phyloP scores from a whole-genome alignment of 2,329 filamentous ascomycete genomes.

The Penicillium olsonii region DNA sequence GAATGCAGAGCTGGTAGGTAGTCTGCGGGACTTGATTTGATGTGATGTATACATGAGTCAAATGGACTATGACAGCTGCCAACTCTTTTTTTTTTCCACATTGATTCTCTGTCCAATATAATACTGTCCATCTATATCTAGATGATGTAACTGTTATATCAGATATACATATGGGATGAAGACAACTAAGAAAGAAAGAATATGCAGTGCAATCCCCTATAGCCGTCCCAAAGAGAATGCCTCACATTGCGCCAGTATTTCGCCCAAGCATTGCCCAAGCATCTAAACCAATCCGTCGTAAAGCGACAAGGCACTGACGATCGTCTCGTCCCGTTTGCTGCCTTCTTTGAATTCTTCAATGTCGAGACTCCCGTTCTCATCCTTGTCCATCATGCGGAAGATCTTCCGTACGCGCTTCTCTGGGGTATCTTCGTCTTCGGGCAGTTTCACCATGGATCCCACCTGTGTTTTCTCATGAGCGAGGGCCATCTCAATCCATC shows the following conservation, averaged over 20 bases:
- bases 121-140: not conserved
- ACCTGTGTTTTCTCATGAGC: constrained; percentile 60
- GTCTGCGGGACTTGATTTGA: constrained; percentile 13
- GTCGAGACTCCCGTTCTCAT: constrained; percentile 95
- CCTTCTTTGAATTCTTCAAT: constrained; percentile 99
- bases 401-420: constrained; percentile 98
- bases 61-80: not conserved
- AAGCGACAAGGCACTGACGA: constrained; percentile 92
- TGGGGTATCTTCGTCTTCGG: constrained; percentile 97
- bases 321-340: constrained; percentile 97
- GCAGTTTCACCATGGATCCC: constrained; percentile 98
- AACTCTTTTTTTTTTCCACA: not conserved
- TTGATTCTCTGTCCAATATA: not conserved
- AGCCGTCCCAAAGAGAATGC: constrained; percentile 8
- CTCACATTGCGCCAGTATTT: constrained; percentile 23
- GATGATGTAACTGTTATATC: constrained; percentile 2
- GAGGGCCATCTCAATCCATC: not conserved
- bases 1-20: constrained; percentile 24
- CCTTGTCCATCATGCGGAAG: constrained; percentile 99
- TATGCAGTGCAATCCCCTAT: constrained; percentile 8
- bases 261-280: constrained; percentile 17
- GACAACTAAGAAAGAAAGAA: constrained; percentile 1
- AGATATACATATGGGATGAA: constrained; percentile 10
- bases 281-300: constrained; percentile 88
- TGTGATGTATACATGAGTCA: constrained; percentile 12